Conservation (phyloP, 2,329 filamentous ascomycete genomes). For the Lachnellula hyalina region DNA sequence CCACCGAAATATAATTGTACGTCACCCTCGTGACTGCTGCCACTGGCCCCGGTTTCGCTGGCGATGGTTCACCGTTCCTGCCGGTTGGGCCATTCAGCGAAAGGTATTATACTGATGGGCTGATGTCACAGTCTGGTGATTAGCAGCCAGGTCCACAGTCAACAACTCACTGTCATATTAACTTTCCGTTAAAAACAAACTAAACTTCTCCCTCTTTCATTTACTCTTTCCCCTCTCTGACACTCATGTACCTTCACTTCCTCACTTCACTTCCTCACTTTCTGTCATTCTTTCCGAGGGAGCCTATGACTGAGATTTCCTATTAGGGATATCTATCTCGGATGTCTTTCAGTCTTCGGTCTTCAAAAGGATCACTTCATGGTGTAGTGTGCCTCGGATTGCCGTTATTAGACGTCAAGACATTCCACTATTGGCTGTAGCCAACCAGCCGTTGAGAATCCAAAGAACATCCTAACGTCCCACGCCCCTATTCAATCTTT, state of each 20-base stretch:
- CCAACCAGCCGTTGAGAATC: conserved; percentile 6
- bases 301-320: neutral
- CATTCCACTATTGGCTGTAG: conserved; percentile 15
- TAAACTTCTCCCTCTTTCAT: neutral
- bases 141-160: conserved; percentile 1
- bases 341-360: conserved; percentile 15
- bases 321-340: conserved; percentile 12
- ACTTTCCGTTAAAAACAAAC: conserved; percentile 1
- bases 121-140: neutral
- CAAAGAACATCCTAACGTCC: neutral
- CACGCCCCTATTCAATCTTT: neutral
- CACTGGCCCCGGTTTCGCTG: neutral
- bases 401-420: conserved; percentile 17
- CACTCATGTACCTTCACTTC: neutral
- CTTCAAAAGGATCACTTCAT: conserved; percentile 15
- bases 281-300: neutral
- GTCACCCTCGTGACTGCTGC: neutral
- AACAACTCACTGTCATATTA: neutral
- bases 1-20: neutral
- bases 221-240: neutral
- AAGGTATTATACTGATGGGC: too few species aligned
- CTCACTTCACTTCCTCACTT: neutral
- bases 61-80: neutral
- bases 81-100: neutral
- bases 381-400: conserved; percentile 21